A percentile compares a stretch with the other conserved stretches of the same genome.
Conservation (phyloP, 1,284 basidiomycete species). For the Grifola frondosa region DNA sequence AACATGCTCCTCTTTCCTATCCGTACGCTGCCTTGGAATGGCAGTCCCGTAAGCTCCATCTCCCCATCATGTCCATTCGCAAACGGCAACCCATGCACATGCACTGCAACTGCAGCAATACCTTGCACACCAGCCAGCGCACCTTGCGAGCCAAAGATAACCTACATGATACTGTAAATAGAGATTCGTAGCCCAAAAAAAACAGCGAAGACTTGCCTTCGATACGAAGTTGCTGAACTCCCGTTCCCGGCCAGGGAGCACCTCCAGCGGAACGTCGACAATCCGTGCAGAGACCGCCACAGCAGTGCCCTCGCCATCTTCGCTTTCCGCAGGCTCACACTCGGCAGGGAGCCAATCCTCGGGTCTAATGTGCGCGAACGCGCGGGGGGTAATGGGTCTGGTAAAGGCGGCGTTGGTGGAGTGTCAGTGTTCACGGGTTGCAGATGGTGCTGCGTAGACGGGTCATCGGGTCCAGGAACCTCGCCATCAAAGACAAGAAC, state of each 20-base stretch:
- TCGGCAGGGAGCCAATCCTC: conserved; percentile 62
- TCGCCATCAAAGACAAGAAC: conserved; percentile 74
- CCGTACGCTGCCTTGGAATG: conserved; percentile 63
- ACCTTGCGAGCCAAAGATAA: conserved; percentile 63
- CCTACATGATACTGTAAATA: conserved; percentile 47
- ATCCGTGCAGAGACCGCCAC: conserved; percentile 63
- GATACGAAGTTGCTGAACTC: conserved; percentile 71
- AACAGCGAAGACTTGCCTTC: conserved; percentile 48
- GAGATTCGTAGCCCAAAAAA: background rate
- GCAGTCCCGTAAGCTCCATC: conserved; percentile 61
- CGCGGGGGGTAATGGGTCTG: conserved; percentile 64
- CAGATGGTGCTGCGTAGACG: background rate
- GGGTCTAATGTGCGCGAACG: conserved; percentile 72
- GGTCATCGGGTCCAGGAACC: conserved; percentile 39
- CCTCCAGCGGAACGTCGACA: conserved; percentile 68
- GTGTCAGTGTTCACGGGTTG: conserved; percentile 19
- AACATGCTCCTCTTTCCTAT: conserved; percentile 54
- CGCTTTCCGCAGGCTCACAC: conserved; percentile 42
- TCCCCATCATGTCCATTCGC: conserved; percentile 36
- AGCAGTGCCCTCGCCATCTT: conserved; percentile 49
- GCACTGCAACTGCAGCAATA: conserved; percentile 57
- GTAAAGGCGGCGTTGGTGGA: conserved; percentile 48
- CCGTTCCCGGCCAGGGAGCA: conserved; percentile 69
- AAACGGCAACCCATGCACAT: conserved; percentile 62
- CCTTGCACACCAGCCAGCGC: conserved; percentile 72